These are phyloP conservation scores for Russula abietina DNA, from an alignment of 768 basidiomycete species.

Conservation along the genomic window DNA sequence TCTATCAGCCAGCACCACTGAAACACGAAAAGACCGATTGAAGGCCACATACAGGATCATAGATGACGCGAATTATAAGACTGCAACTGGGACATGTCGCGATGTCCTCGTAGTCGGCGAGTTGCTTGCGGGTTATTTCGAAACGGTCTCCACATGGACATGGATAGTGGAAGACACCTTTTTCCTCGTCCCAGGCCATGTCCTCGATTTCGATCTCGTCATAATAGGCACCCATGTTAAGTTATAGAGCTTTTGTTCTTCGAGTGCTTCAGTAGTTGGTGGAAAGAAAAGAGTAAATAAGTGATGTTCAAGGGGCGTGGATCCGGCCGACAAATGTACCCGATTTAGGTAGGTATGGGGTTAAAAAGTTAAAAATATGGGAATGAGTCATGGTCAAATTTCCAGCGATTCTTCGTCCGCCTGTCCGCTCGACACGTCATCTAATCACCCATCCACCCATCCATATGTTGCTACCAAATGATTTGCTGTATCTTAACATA, in stretches of 20 bases:
- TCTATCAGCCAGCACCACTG: not conserved
- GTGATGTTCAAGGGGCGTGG: too few species aligned
- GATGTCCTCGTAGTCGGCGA: conserved; percentile 85
- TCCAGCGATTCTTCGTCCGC: not conserved
- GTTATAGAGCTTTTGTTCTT: not conserved
- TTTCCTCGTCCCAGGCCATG: conserved; percentile 83
- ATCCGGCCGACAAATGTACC: not conserved
- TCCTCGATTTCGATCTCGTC: conserved; percentile 98
- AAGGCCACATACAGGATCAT: conserved; percentile 73
- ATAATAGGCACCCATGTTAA: conserved; percentile 76
- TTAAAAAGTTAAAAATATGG: not conserved
- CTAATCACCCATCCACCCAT: too few species aligned
- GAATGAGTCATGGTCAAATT: not conserved
- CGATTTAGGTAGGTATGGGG: not conserved
- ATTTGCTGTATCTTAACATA: not conserved
- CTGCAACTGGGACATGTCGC: conserved; percentile 97
- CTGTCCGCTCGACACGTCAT: too few species aligned
- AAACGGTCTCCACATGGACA: conserved; percentile 98
- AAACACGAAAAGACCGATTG: not conserved
- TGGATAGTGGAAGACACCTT: conserved; percentile 87
- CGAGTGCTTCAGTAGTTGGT: not conserved
- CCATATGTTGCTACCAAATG: not conserved
- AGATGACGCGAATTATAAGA: conserved; percentile 85
- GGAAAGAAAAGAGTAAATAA: not conserved
- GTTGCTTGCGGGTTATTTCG: conserved; percentile 83